Evolutionary conservation across 495 filamentous ascomycete species (phyloP).

Genomic region (Jackrogersella multiformis): DNA sequence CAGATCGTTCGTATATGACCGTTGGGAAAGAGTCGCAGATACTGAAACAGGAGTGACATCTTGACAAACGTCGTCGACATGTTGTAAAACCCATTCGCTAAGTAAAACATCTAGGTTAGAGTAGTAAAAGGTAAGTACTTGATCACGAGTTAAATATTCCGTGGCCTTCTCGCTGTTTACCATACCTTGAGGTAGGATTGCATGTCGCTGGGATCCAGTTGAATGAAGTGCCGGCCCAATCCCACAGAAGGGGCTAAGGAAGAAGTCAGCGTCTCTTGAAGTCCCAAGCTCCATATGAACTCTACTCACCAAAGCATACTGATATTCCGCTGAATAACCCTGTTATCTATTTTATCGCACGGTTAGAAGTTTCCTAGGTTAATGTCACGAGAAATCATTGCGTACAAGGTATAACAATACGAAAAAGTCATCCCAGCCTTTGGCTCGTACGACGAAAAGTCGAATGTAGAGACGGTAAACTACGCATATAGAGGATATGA

Average conservation of each 20-base stretch:
- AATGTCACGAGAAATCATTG: neutral
- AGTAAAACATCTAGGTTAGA: constrained; percentile 42
- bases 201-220: constrained; percentile 4
- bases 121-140: neutral
- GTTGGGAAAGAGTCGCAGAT: constrained; percentile 40
- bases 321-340: constrained; percentile 40
- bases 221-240: constrained; percentile 19
- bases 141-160: neutral
- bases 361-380: neutral
- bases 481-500: constrained; percentile 46
- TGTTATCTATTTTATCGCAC: constrained; percentile 19
- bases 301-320: constrained; percentile 39
- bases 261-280: neutral
- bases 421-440: constrained; percentile 47
- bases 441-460: constrained; percentile 36
- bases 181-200: constrained; percentile 29
- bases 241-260: constrained; percentile 21
- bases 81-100: constrained; percentile 31
- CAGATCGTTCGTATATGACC: constrained; percentile 39
- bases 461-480: constrained; percentile 43
- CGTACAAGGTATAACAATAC: constrained; percentile 46
- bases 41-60: constrained; percentile 46
- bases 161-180: no score
- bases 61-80: constrained; percentile 45
- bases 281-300: neutral